phyloP scores from a whole-genome alignment of 2,329 filamentous ascomycete species.

The Hymenoscyphus fructigenus region DNA sequence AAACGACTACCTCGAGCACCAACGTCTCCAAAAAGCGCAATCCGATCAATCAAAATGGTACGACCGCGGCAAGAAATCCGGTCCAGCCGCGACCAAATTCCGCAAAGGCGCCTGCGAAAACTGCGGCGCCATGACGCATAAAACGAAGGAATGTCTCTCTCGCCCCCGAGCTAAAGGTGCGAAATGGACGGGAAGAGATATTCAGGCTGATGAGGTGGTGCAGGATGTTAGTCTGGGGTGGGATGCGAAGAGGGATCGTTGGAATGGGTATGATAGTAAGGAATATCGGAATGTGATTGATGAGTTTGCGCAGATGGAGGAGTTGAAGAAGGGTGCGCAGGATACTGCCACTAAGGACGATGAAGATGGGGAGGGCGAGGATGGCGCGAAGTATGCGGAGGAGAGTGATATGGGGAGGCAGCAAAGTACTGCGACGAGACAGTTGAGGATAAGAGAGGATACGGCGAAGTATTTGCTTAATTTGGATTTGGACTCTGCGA shows the following conservation, averaged over 20 bases:
- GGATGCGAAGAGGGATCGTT: slow-evolving; percentile 96
- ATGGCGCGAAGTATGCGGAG: slow-evolving; percentile 79
- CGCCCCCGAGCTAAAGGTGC: slow-evolving; percentile 86
- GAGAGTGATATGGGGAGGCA: slow-evolving; percentile 96
- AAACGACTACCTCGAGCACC: slow-evolving; percentile 93
- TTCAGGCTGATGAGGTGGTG: slow-evolving; percentile 85
- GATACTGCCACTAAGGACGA: slow-evolving; percentile 47
- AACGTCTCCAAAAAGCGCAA: slow-evolving; percentile 71
- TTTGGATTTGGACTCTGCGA: slow-evolving; percentile 91
- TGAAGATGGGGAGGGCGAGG: slow-evolving; percentile 53
- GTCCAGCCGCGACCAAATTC: slow-evolving; percentile 90
- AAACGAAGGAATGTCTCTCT: slow-evolving; percentile 88
- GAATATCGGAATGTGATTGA: slow-evolving; percentile 87
- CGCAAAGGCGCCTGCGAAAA: slow-evolving; percentile 98
- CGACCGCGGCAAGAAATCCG: slow-evolving; percentile 79
- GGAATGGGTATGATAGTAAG: slow-evolving; percentile 93
- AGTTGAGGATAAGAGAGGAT: slow-evolving; percentile 89
- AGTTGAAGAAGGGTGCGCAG: slow-evolving; percentile 59
- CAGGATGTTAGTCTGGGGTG: slow-evolving; percentile 86
- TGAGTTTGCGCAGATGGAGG: slow-evolving; percentile 84
- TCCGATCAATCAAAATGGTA: slow-evolving; percentile 80
- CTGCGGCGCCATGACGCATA: slow-evolving; percentile 95
- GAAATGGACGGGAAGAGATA: slow-evolving; percentile 88
- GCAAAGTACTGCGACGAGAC: slow-evolving; percentile 85
- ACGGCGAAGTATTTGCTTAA: slow-evolving; percentile 96